Base-by-base conservation (phyloP, 129 eudicot species). In the Glebionis coronaria region DNA sequence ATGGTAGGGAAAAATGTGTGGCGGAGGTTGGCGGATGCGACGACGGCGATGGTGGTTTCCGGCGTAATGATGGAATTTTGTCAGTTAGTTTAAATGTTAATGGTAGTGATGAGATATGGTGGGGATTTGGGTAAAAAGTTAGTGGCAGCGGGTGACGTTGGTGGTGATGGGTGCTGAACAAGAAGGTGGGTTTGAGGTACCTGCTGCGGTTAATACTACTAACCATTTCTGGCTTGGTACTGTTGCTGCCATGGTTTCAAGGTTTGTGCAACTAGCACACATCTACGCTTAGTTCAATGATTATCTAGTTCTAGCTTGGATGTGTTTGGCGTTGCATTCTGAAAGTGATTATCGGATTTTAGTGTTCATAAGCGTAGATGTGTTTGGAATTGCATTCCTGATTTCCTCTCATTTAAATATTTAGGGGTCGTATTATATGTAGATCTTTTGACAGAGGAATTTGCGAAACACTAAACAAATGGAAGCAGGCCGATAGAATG, bases 181-280 rank as follows among this genome's bases (percentile, higher is more conserved):
- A 70, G 50, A 76, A 63, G 64, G 68, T 63, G 61, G 49, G 52
- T 20, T 11, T 74, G 2, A 57, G 78, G 51, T 59, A 65, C 87
- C 79, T 44, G 87, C 85, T 50, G 96, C 91, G 44, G 65, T 82
- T 78, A 92, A 92, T 55, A 79, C 98, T 19, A 79, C 96, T 38
- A 92, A 85, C 71, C 98, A 92, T 81, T 78, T 92, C 75, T 92
- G 98, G 95, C 85, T 96, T 59, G 98, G 98, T 18, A 96, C 98
- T 63, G 91, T 84, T 42, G 95, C 98, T 63, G 98, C 98, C 55
- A 88, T 92, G 96, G 90, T 92, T 78, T 82, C 98, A 53, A 85
- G 98, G 98, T 91, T 47, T 42, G 65, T 61, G 19, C 28, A 23
- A 23, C 63, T 23, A 14, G 47, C n/a, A n/a, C n/a, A n/a, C n/a